Percentiles rank a stretch among this genome's conserved stretches.
phyloP scores from a whole-genome alignment of 305 asterid genomes.

The Fraxinus greggii region DNA sequence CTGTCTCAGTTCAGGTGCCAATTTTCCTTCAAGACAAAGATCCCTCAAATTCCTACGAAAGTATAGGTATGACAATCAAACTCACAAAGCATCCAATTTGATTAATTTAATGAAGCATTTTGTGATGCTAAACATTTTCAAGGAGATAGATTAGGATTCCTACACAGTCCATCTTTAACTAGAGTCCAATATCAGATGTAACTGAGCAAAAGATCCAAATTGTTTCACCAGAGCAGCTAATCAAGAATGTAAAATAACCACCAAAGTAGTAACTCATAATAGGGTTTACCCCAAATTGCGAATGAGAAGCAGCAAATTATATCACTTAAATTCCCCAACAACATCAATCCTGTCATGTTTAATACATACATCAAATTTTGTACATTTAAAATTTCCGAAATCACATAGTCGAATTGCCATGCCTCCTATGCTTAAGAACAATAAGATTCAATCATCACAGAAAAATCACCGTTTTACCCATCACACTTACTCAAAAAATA shows the following conservation, averaged over 20 bases:
- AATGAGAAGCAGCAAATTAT: background rate
- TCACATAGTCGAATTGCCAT: background rate
- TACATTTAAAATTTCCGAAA: background rate
- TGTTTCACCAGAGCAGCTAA: background rate
- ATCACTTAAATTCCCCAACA: background rate
- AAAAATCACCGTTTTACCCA: background rate
- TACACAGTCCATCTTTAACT: background rate
- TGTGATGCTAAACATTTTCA: background rate
- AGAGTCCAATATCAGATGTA: background rate
- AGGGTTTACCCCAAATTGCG: background rate
- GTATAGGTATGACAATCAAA: background rate
- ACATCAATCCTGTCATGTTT: background rate
- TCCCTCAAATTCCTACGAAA: constrained; percentile 26
- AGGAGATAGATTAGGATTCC: background rate
- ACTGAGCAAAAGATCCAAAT: background rate
- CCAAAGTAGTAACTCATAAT: background rate
- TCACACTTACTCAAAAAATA: background rate
- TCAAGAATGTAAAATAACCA: background rate
- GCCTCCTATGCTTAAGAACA: background rate
- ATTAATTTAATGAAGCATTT: background rate
- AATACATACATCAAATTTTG: background rate
- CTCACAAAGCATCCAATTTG: background rate
- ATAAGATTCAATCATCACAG: background rate
- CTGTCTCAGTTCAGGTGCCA: constrained; percentile 34
- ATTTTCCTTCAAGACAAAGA: constrained; percentile 40